A percentile compares a stretch with the other conserved stretches of the same genome.
phyloP scores from a whole-genome alignment of 1,284 basidiomycete genomes.

The Apiotrichum siamense region DNA sequence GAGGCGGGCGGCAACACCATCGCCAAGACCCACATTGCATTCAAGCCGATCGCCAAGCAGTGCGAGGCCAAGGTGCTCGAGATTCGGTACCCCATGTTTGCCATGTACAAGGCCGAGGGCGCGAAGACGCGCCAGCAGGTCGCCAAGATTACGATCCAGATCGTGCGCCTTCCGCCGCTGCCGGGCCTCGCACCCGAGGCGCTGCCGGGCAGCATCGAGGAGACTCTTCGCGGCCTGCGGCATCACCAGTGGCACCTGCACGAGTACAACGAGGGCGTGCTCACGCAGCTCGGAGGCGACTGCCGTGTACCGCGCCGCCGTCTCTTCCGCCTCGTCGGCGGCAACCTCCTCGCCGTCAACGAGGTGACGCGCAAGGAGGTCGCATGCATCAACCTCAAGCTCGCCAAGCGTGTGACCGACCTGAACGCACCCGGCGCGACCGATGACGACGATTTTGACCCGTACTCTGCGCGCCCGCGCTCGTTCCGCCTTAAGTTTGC shows the following conservation, averaged over 20 bases:
- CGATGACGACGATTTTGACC: constrained; percentile 59
- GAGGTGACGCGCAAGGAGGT: constrained; percentile 89
- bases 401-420: constrained; percentile 71
- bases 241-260: constrained; percentile 87
- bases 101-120: constrained; percentile 52
- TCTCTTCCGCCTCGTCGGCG: constrained; percentile 77
- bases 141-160: constrained; percentile 73
- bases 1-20: constrained; percentile 61
- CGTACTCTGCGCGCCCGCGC: constrained; percentile 56
- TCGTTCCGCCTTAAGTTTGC: constrained; percentile 82
- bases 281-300: constrained; percentile 95
- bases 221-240: constrained; percentile 80
- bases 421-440: constrained; percentile 42
- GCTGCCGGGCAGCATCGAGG: constrained; percentile 85
- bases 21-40: constrained; percentile 72
- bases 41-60: constrained; percentile 71
- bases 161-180: constrained; percentile 82
- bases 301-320: constrained; percentile 86
- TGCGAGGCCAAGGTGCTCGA: constrained; percentile 79
- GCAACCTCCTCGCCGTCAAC: constrained; percentile 82
- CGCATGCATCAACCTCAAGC: constrained; percentile 82
- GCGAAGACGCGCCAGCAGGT: constrained; percentile 54
- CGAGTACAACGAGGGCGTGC: constrained; percentile 81
- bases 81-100: constrained; percentile 75
- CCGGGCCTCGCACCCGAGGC: constrained; percentile 70